Percentiles rank a stretch among this genome's conserved stretches.
These are phyloP conservation scores for Blastocystis sp. DNA, from an alignment of 352 stramenopile genomes.

Conservation along the genomic window DNA sequence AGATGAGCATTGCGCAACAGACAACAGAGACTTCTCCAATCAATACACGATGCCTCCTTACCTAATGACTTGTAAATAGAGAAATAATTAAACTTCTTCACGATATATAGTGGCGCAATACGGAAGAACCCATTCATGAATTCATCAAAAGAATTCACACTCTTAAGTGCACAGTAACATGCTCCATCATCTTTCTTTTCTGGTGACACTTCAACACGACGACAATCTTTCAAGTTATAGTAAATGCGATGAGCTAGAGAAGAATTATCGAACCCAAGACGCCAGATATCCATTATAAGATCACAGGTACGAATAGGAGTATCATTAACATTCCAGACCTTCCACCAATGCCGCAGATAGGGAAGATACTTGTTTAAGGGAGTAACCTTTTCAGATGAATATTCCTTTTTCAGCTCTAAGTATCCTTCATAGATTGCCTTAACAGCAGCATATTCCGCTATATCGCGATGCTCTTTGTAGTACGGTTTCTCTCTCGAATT, in stretches of 20 bases:
- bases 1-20: neutral
- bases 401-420: neutral
- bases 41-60: neutral
- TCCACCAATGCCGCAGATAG: neutral
- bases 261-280: neutral
- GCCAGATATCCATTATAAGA: slow-evolving; percentile 8
- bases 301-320: neutral
- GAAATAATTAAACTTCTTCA: neutral
- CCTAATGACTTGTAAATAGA: neutral
- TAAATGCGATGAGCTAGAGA: neutral
- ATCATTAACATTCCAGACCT: neutral
- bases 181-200: neutral
- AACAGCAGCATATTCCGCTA: neutral
- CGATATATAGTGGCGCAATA: neutral
- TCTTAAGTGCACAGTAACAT: neutral
- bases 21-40: neutral
- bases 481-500: neutral
- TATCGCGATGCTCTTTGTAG: neutral
- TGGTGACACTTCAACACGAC: neutral
- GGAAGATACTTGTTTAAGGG: neutral
- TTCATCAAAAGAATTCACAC: neutral
- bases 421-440: neutral
- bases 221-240: neutral
- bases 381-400: neutral
- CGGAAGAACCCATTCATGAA: neutral